phyloP scores from a whole-genome alignment of 305 asterid species.

The Fraxinus floribunda region DNA sequence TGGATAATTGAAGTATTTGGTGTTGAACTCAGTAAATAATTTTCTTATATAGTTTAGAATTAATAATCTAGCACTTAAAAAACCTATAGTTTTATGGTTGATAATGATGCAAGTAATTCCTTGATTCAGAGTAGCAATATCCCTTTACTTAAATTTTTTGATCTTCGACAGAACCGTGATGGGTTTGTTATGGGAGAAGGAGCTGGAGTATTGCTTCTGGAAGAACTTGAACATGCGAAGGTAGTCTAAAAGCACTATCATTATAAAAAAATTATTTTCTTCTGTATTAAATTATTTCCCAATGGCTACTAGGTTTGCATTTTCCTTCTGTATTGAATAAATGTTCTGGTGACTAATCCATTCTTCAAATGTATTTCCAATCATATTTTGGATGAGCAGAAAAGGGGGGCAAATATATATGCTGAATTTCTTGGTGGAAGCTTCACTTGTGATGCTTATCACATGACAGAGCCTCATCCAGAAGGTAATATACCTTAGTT shows the following conservation, averaged over 20 bases:
- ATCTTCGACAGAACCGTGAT: conserved; percentile 70
- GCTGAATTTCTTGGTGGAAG: conserved; percentile 99
- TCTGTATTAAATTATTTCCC: neutral
- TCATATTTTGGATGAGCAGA: conserved; percentile 45
- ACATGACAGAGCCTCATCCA: conserved; percentile 96
- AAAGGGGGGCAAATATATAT: conserved; percentile 81
- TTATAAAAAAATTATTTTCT: neutral
- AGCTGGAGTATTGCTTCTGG: conserved; percentile 83
- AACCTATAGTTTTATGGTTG: neutral
- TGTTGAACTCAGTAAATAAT: conserved; percentile 5
- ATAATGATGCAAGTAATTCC: neutral
- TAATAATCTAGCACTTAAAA: neutral
- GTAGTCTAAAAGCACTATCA: conserved; percentile 28
- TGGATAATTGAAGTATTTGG: neutral
- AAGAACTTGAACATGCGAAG: conserved; percentile 96
- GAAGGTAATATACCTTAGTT: conserved; percentile 48
- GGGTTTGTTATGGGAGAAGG: conserved; percentile 99
- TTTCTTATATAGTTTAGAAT: conserved; percentile 7
- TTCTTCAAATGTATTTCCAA: conserved; percentile 19
- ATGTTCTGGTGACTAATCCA: conserved; percentile 2
- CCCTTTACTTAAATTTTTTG: conserved; percentile 16
- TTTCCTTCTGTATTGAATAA: conserved; percentile 11
- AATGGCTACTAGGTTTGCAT: neutral
- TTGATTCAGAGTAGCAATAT: conserved; percentile 8
- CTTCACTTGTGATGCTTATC: conserved; percentile 92